Evolutionary conservation across 2,329 filamentous ascomycete species (phyloP).

Genomic region (Neopestalotiopsis sp.): DNA sequence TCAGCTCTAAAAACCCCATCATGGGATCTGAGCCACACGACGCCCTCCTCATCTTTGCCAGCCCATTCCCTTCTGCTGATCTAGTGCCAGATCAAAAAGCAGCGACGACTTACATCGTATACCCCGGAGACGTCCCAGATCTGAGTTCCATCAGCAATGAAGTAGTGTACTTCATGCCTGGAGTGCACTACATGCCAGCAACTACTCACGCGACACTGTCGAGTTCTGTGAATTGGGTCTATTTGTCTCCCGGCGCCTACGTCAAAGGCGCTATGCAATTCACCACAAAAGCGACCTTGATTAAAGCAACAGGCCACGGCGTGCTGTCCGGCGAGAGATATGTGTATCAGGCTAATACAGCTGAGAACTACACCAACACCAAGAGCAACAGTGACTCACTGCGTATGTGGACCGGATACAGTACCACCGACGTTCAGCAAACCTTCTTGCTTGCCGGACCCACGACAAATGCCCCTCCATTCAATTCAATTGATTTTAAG

Average conservation of each 20-base stretch:
- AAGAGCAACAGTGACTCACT: constrained; percentile 35
- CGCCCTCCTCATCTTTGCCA: constrained; percentile 38
- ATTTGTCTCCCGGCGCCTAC: constrained; percentile 38
- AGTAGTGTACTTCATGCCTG: constrained; percentile 33
- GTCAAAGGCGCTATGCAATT: constrained; percentile 43
- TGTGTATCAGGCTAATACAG: constrained; percentile 41
- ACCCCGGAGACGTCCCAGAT: constrained; percentile 30
- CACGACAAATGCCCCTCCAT: constrained; percentile 39
- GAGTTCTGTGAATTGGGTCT: constrained; percentile 33
- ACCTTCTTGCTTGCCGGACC: constrained; percentile 32
- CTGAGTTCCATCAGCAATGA: constrained; percentile 22
- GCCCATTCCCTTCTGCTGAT: constrained; percentile 28
- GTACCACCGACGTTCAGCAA: constrained; percentile 25
- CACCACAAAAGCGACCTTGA: constrained; percentile 24
- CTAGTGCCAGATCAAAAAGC: constrained; percentile 25
- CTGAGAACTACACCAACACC: constrained; percentile 31
- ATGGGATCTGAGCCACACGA: constrained; percentile 35
- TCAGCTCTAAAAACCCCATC: constrained; percentile 24
- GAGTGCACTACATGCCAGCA: constrained; percentile 36
- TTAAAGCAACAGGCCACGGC: constrained; percentile 39
- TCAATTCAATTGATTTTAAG: constrained; percentile 41
- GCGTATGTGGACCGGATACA: constrained; percentile 36
- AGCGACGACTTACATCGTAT: constrained; percentile 23
- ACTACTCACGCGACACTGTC: constrained; percentile 24
- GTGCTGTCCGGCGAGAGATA: constrained; percentile 44